These are phyloP conservation scores for Brassica rapa DNA, from an alignment of 345 rosid species.

Conservation along the genomic window DNA sequence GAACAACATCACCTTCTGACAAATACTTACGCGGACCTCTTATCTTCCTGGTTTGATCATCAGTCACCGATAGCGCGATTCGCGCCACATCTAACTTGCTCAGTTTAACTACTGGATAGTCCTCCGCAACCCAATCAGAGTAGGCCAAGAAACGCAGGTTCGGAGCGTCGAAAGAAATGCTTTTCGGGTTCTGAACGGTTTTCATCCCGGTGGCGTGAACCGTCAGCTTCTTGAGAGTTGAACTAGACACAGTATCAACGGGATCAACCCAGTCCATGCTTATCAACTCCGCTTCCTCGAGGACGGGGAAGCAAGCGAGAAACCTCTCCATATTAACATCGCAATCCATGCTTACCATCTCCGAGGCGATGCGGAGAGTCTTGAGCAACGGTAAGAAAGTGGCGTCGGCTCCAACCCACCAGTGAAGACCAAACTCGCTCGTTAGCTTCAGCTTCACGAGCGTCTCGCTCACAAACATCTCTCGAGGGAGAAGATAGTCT, in stretches of 20 bases:
- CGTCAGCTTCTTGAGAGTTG: not conserved
- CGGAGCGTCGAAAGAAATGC: constrained; percentile 24
- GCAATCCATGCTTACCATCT: not conserved
- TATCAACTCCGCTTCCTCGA: not conserved
- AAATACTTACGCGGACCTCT: not conserved
- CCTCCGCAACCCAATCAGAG: constrained; percentile 24
- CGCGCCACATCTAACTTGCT: not conserved
- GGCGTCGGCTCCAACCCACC: not conserved
- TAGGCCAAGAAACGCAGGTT: not conserved
- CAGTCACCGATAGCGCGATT: not conserved
- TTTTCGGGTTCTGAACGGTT: not conserved
- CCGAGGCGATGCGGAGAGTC: not conserved
- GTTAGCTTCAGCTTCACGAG: not conserved
- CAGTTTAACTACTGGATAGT: constrained; percentile 26
- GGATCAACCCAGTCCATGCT: not conserved
- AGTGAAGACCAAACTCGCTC: not conserved
- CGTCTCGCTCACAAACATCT: constrained; percentile 8
- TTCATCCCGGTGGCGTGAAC: not conserved
- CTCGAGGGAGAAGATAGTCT: not conserved
- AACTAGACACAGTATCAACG: not conserved
- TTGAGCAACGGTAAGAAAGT: constrained; percentile 17
- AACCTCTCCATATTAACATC: not conserved
- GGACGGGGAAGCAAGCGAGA: constrained; percentile 21
- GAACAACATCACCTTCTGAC: constrained; percentile 4
- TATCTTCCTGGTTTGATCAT: not conserved